Evolutionary conservation across 1,139 yeast genomes (phyloP), one percentile per base, ranked within the genome.

Genomic region (Blastobotrys proliferans): DNA sequence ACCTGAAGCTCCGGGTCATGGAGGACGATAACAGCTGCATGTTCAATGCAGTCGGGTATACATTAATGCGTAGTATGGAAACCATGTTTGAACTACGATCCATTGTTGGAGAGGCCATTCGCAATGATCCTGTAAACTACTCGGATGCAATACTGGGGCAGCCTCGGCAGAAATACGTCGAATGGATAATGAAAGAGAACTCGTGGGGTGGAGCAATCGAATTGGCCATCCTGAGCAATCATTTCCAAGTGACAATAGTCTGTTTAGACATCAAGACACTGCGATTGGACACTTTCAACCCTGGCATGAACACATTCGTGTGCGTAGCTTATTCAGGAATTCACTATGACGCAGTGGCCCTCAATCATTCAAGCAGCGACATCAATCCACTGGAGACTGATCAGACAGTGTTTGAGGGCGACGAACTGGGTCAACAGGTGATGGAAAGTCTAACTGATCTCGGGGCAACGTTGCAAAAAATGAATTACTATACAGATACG

Each of bases 181-280:
- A 64, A 8, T 84, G 94, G 94, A 84, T 84, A 22, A 52, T 59
- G 36, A 67, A 73, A 48, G 73, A 72, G 24, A 79, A 74, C 37
- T 74, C 85, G 18, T 84, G 94, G 95, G 95, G 95, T 16, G 95
- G 95, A 6, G 94, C 88, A 3, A 83, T 85, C 35, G 95, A 84
- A 58, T 64, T 84, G 44, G 78, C 81, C 11, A 81, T 85, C 8
- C 61, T 85, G 26, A 74, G 87, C 1, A 68, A 72, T 25, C 69
- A 74, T 55, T 69, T 82, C 40, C 65, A 68, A 2, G 61, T 82
- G 4, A 69, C 76, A 4, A 78, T 84, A 30, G 69, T 73, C 45
- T 80, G 87, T 21, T 62, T 83, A 29, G 94, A 84, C 55, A 77
- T 84, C 19, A 84, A 80, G 54, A 81, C 79, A 53, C 77, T 78